Percentiles rank a stretch among this genome's conserved stretches.
phyloP scores from a whole-genome alignment of 495 filamentous ascomycete species.

The Hypoxylon cercidicola region DNA sequence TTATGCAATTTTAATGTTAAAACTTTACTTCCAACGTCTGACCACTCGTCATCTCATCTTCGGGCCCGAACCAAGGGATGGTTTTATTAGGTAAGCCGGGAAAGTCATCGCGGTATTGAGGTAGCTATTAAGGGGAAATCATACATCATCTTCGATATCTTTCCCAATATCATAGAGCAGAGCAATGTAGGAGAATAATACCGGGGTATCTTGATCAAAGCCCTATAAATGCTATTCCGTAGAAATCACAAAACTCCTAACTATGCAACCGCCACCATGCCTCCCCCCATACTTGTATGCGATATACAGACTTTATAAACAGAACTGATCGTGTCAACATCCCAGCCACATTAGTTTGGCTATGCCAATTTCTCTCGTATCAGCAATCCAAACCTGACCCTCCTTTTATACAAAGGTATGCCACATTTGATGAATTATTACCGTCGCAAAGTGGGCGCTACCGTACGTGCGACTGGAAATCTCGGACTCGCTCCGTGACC shows the following conservation, averaged over 20 bases:
- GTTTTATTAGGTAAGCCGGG: too few species aligned
- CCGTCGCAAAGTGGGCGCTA: conserved; percentile 37
- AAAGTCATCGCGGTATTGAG: too few species aligned
- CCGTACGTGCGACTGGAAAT: conserved; percentile 36
- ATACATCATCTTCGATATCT: background rate
- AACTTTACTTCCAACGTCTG: background rate
- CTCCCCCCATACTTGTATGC: conserved; percentile 21
- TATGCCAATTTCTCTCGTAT: background rate
- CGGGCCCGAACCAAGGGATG: too few species aligned
- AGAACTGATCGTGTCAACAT: background rate
- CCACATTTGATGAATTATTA: conserved; percentile 44
- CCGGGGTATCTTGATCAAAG: conserved; percentile 34
- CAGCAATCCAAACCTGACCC: background rate
- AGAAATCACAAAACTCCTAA: conserved; percentile 33
- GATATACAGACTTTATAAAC: background rate
- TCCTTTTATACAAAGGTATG: conserved; percentile 37
- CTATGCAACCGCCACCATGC: conserved; percentile 24
- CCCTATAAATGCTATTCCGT: conserved; percentile 24
- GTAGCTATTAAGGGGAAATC: too few species aligned
- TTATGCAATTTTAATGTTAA: conserved; percentile 12
- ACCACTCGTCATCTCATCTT: too few species aligned
- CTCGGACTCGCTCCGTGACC: conserved; percentile 30
- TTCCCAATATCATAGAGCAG: conserved; percentile 6
- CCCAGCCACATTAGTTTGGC: conserved; percentile 7
- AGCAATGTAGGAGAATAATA: conserved; percentile 15